Base-by-base conservation (phyloP, 495 filamentous ascomycete species). In the Trichocladium uniseriatum region DNA sequence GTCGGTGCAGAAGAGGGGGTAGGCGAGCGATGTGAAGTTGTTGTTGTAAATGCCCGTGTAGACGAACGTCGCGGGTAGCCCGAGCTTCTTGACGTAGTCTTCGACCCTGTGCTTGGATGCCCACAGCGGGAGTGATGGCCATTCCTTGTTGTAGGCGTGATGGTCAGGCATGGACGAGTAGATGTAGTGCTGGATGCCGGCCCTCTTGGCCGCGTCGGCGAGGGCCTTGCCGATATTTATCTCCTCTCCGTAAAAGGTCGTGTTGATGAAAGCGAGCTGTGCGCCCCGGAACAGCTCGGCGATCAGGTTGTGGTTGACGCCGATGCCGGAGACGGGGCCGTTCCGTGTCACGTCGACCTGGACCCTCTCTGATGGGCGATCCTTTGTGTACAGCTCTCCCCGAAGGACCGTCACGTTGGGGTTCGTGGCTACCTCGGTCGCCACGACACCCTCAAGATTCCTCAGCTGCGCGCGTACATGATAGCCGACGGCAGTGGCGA, bases 11-110 rank as follows among this genome's bases (percentile, higher is more conserved):
- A 95, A 95, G 7, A 98, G 74, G 2, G 92, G 92, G 64, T 94
- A 96, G 0, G 83, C 86, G 21, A 96, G 75, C 49, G 84, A 89
- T 9, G 90, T 96, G 70, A 98, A 98, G 65, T 98, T 98, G 67
- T 98, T 97, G 69, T 96, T 95, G 72, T 97, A 98, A 56, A 95
- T 95, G 35, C 92, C 92, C 24, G 89, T 85, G 63, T 96, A 97
- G 53, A 96, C 81, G 55, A 95, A 96, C 7, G 91, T 96, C 1
- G 89, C 79, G 0, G 89, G 87, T 7, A 96, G 69, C 2, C 80
- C 85, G 38, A 94, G 77, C 62, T 88, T 80, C 22, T 86, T 83
- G 38, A 95, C 76, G 62, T 95, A 95, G 45, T 89, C 83, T 70
- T 96, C 92, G 32, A 95, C 82, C 15, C 86, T 81, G 62, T 88